These are phyloP conservation scores for Apiotrichum brassicae DNA, from an alignment of 1,284 basidiomycete species.

Conservation along the genomic window DNA sequence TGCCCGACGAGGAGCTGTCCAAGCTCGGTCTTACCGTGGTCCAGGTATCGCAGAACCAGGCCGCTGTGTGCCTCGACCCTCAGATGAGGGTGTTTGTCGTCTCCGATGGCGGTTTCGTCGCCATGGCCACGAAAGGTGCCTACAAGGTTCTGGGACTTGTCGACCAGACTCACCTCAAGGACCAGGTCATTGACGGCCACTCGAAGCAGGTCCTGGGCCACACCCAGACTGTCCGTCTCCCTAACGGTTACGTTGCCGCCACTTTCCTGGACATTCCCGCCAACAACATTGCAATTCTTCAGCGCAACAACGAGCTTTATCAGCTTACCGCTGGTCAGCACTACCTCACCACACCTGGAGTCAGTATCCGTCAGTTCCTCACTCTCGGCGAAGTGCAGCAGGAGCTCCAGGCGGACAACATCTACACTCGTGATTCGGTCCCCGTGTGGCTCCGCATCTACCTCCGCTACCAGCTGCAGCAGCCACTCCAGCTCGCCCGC, in stretches of 20 bases:
- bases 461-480: slow-evolving; percentile 13
- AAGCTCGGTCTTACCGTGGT: slow-evolving; percentile 15
- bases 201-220: slow-evolving; percentile 7
- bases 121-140: slow-evolving; percentile 13
- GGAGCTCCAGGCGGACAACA: slow-evolving; percentile 13
- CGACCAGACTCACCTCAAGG: slow-evolving; percentile 14
- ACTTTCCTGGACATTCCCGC: slow-evolving; percentile 17
- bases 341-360: slow-evolving; percentile 8
- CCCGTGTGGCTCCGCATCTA: slow-evolving; percentile 17
- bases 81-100: slow-evolving; percentile 16
- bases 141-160: slow-evolving; percentile 15
- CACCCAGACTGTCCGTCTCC: slow-evolving; percentile 10
- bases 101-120: slow-evolving; percentile 13
- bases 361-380: slow-evolving; percentile 10
- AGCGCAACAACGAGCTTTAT: slow-evolving; percentile 13
- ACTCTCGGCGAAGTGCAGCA: slow-evolving; percentile 16
- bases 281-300: slow-evolving; percentile 15
- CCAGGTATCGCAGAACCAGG: slow-evolving; percentile 17
- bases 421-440: slow-evolving; percentile 16
- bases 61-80: slow-evolving; percentile 15
- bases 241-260: slow-evolving; percentile 12
- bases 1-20: slow-evolving; percentile 6
- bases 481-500: slow-evolving; percentile 9
- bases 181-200: slow-evolving; percentile 7
- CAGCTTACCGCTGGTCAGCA: slow-evolving; percentile 15